Conservation (phyloP, 2,329 filamentous ascomycete species). For the Colletotrichum tofieldiae region DNA sequence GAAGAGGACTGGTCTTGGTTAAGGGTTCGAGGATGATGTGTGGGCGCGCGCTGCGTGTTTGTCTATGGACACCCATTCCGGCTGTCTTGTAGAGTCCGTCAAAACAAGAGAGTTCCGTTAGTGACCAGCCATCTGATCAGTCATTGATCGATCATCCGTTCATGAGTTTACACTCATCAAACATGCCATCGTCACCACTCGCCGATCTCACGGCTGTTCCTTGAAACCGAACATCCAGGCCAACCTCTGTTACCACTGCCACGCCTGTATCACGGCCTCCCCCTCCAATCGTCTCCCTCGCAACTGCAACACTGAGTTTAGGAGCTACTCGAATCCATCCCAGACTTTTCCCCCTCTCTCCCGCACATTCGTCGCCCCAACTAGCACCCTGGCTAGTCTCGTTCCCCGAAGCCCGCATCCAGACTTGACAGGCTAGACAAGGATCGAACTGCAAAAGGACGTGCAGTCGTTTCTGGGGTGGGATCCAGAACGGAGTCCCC, state of each 20-base stretch:
- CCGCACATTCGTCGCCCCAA: not conserved
- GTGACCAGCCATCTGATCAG: constrained; percentile 1
- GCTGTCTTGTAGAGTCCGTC: not conserved
- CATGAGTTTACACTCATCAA: not conserved
- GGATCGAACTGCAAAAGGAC: constrained; percentile 13
- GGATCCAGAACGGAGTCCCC: constrained; percentile 20
- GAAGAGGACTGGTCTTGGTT: not conserved
- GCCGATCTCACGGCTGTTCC: not conserved
- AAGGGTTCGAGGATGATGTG: constrained; percentile 10
- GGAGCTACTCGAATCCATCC: not conserved
- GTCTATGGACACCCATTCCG: not conserved
- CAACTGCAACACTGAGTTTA: not conserved
- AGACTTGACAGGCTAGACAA: constrained; percentile 20
- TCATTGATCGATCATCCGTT: not conserved
- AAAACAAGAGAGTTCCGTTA: not conserved
- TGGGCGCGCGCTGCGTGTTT: not conserved
- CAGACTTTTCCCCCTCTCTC: too few relatives aligned
- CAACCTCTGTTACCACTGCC: too few relatives aligned
- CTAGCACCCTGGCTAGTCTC: constrained; percentile 1
- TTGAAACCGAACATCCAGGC: not conserved
- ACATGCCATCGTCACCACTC: not conserved
- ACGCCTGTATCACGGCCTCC: not conserved
- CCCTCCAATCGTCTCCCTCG: not conserved
- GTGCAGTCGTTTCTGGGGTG: constrained; percentile 18
- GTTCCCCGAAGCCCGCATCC: not conserved